Evolutionary conservation across 2,329 filamentous ascomycete species (phyloP).

Genomic region (Nothophoma quercina): DNA sequence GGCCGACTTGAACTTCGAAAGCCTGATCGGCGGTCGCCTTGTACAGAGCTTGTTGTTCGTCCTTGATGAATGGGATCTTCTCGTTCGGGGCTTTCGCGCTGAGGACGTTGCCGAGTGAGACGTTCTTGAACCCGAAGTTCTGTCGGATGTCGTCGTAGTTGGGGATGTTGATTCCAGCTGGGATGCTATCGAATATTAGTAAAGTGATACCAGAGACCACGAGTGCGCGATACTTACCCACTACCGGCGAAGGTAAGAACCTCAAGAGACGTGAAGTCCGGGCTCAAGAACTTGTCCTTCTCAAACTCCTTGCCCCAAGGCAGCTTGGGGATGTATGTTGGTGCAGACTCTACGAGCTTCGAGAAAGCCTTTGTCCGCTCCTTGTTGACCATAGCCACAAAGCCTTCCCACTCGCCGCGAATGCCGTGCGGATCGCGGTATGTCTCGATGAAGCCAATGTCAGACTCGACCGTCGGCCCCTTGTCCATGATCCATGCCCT

Average conservation of each 20-base stretch:
- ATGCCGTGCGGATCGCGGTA: constrained; percentile 64
- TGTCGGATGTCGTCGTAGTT: constrained; percentile 73
- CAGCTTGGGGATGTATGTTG: constrained; percentile 83
- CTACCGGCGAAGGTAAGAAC: constrained; percentile 80
- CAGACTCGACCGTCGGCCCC: constrained; percentile 59
- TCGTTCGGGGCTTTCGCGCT: constrained; percentile 92
- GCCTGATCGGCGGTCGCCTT: constrained; percentile 83
- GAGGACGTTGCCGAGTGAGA: constrained; percentile 91
- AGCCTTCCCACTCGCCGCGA: constrained; percentile 63
- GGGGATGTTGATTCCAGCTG: constrained; percentile 67
- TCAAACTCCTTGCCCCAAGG: constrained; percentile 91
- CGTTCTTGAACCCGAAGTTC: constrained; percentile 88
- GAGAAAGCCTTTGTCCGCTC: constrained; percentile 90
- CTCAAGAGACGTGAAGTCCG: constrained; percentile 94
- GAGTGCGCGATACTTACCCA: constrained; percentile 46
- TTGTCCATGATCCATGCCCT: constrained; percentile 63
- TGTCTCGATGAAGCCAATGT: constrained; percentile 64
- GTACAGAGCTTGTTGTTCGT: constrained; percentile 79
- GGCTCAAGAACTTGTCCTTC: constrained; percentile 93
- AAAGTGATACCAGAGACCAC: not conserved
- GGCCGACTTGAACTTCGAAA: constrained; percentile 94
- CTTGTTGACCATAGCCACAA: constrained; percentile 75
- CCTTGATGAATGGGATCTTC: constrained; percentile 87
- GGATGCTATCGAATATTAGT: constrained; percentile 52
- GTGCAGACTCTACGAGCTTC: constrained; percentile 81